Evolutionary conservation across 2,329 filamentous ascomycete genomes (phyloP), one percentile per base, ranked within the genome.

Genomic region (Trichoderma afroharzianum): DNA sequence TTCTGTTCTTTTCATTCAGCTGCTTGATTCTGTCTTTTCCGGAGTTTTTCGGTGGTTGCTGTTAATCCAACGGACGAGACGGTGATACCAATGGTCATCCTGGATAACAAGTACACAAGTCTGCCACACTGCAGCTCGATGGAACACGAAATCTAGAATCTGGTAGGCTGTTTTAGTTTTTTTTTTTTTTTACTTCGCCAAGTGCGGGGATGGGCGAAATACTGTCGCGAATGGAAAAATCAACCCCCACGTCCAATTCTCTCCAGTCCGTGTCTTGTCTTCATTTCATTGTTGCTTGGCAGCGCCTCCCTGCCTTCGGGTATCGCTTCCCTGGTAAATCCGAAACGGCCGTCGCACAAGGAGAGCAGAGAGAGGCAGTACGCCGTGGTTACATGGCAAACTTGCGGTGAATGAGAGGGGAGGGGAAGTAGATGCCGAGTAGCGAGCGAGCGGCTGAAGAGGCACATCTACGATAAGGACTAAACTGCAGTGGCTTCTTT

Each of bases 341-440:
- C 66, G 66, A 69, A 69, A 69, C 66, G 36, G 2, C 30, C 57
- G 39, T 43, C 66, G 32, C 57, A n/a, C 21, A 43, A 43, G 12
- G 14, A 43, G 8, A 58, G 53, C 0, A 9, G n/a, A 30, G 11
- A 28, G 15, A 12, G 26, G 14, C 11, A 61, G 66, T 70, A 63
- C 68, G 32, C 24, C 32, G 32, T 36, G 59, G 68, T 63, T 70
- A 70, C 68, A 70, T 70, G 62, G 59, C 68, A 43, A 70, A 70
- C 26, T 63, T 70, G 59, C 68, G 68, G 68, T 70, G 68, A 70
- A 70, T 70, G 68, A 43, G 14, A 3, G 68, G 24, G 32, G 59
- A 63, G 47, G 43, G 68, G 32, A 70, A 11, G 68, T 70, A 70
- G 58, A 50, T 39, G 68, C 24, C 39, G 68, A 57, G 68, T 63